Base-by-base conservation (phyloP, 192 early-diverging fungal genomes). In the Coemansia sp. region DNA sequence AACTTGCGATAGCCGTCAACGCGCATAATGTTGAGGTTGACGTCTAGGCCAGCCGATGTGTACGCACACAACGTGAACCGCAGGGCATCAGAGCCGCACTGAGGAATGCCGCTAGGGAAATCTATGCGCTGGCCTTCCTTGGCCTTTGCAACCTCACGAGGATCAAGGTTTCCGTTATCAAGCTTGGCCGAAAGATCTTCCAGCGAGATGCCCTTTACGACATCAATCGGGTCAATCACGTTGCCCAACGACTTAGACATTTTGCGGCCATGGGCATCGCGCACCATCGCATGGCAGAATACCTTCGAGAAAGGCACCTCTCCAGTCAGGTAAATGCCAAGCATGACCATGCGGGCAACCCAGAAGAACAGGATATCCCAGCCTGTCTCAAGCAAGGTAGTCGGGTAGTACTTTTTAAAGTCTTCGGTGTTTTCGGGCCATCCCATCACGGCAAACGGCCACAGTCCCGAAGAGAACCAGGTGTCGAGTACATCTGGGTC, bases 341-440 rank as follows among this genome's bases (percentile, higher is more conserved):
- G 73, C 97, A 99, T 99, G 39, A 99, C 93, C 97, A 99, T 99
- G 57, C 97, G 85, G 13, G 95, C 95, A 46, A 98, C 94, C 97
- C 97, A 99, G 87, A 96, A 98, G 87, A 98, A 98, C 58, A 99
- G 69, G 75, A 99, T 99, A 78, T 99, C 97, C 89, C 91, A 91
- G 12, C 97, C 97, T 59, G 95, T 99, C 80, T 99, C 97, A 22
- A 99, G 81, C 22, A 99, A 63, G 3, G 85, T 76, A 48, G 92
- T 91, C 8, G 97, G 97, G 71, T 93, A 99, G 81, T 93, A 98
- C 45, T 76, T 81, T 46, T 86, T 62, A 53, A 93, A 76, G 69
- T 99, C 95, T 0, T 76, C 69, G 2, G 93, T 97, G 79, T 86
- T 84, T 48, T 93, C 83, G 30, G 97, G 95, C 97, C 95, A 99